Conservation (phyloP, 192 early-diverging fungal genomes). For the Helicostylum pulchrum region DNA sequence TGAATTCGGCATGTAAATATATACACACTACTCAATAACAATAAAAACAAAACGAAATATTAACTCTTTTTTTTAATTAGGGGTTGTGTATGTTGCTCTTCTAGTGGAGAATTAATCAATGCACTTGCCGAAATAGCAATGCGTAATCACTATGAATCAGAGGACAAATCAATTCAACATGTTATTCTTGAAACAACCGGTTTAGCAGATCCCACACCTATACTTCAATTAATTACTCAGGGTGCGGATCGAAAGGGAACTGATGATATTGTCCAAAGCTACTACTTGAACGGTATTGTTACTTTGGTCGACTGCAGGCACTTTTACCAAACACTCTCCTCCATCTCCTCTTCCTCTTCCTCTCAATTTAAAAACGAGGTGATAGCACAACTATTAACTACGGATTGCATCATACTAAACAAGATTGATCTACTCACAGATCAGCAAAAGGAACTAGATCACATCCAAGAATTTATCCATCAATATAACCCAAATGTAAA, state of each 20-base stretch:
- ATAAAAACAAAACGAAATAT: not conserved
- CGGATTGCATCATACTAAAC: slow-evolving; percentile 35
- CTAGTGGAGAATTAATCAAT: slow-evolving; percentile 27
- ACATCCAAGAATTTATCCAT: not conserved
- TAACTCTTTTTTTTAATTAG: not conserved
- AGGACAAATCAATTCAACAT: slow-evolving; percentile 27
- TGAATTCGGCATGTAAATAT: slow-evolving; percentile 35
- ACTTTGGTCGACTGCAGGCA: slow-evolving; percentile 38
- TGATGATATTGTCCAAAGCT: slow-evolving; percentile 20
- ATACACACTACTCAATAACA: not conserved
- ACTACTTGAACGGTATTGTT: slow-evolving; percentile 26
- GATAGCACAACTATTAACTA: slow-evolving; percentile 32
- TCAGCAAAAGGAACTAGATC: not conserved
- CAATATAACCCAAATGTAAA: slow-evolving; percentile 13
- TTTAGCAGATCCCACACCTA: slow-evolving; percentile 39
- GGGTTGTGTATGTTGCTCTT: slow-evolving; percentile 31
- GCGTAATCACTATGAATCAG: slow-evolving; percentile 17
- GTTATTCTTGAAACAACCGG: slow-evolving; percentile 41
- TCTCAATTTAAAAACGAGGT: not conserved
- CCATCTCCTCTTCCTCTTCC: not conserved
- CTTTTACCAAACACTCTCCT: slow-evolving; percentile 11
- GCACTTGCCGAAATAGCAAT: slow-evolving; percentile 27
- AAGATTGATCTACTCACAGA: slow-evolving; percentile 31
- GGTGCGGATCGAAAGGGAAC: slow-evolving; percentile 18
- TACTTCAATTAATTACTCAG: slow-evolving; percentile 30